phyloP scores from a whole-genome alignment of 768 basidiomycete species.

The Neoboletus subvelutipes region DNA sequence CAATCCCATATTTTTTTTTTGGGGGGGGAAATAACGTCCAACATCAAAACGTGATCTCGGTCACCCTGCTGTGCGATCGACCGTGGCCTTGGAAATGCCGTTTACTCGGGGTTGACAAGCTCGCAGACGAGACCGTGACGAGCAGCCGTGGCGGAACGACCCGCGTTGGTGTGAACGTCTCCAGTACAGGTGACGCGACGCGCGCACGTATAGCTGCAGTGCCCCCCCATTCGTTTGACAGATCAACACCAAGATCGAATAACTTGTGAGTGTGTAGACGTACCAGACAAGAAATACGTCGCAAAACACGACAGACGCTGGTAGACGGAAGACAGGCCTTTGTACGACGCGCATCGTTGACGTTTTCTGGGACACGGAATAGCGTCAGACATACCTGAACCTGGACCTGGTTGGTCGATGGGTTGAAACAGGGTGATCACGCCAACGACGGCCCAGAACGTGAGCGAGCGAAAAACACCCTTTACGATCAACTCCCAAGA shows the following conservation, averaged over 20 bases:
- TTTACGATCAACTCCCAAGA: slow-evolving; percentile 17
- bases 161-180: background rate
- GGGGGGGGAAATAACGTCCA: background rate
- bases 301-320: background rate
- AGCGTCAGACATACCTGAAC: background rate
- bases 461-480: slow-evolving; percentile 6
- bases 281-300: background rate
- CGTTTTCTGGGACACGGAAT: background rate
- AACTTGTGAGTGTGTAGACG: background rate
- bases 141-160: background rate
- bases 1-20: background rate
- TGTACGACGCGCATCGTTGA: no score
- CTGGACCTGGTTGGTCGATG: background rate
- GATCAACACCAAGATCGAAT: background rate
- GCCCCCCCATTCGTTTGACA: background rate
- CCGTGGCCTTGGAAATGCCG: background rate
- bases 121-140: background rate
- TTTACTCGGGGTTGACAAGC: background rate
- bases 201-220: background rate
- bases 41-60: slow-evolving; percentile 12
- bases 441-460: slow-evolving; percentile 8
- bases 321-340: background rate
- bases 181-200: background rate
- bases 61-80: slow-evolving; percentile 14
- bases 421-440: background rate